Evolutionary conservation across 345 rosid genomes (phyloP).

Genomic region (Rhizophora apiculata): DNA sequence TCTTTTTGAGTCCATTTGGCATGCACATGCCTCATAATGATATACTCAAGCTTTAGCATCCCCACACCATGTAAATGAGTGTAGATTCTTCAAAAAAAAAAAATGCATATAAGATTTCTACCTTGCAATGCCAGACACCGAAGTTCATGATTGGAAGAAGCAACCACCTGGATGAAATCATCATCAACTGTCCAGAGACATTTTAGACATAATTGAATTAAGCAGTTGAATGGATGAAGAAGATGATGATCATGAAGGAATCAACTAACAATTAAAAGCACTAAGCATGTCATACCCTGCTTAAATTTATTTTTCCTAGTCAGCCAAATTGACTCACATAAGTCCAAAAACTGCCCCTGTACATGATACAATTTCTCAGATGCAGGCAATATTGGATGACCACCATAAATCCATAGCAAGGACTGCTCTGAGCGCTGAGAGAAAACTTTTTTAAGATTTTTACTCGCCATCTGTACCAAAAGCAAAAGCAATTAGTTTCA

Average conservation of each 20-base stretch:
- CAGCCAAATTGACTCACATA: conserved; percentile 68
- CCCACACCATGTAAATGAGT: background rate
- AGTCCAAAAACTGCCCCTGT: conserved; percentile 51
- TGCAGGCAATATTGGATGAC: conserved; percentile 76
- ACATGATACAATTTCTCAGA: conserved; percentile 48
- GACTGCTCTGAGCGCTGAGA: conserved; percentile 50
- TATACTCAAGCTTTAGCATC: too few relatives aligned
- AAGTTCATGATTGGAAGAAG: conserved; percentile 50
- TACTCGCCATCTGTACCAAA: conserved; percentile 44
- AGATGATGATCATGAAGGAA: background rate
- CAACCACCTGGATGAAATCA: conserved; percentile 37
- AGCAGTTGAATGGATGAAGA: background rate
- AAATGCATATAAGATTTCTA: conserved; percentile 18
- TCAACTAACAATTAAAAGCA: background rate
- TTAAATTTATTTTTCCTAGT: conserved; percentile 27
- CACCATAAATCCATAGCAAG: conserved; percentile 85
- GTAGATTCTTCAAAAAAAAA: background rate
- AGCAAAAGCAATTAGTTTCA: conserved; percentile 21
- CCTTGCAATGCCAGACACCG: conserved; percentile 78
- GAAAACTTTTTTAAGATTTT: conserved; percentile 44
- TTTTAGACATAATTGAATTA: conserved; percentile 13
- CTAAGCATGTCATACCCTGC: conserved; percentile 44
- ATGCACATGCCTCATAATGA: too few relatives aligned
- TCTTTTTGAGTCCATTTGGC: too few relatives aligned
- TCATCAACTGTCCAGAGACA: conserved; percentile 37